These are phyloP conservation scores for Cercospora sp. DNA, from an alignment of 2,329 filamentous ascomycete species.

Conservation along the genomic window DNA sequence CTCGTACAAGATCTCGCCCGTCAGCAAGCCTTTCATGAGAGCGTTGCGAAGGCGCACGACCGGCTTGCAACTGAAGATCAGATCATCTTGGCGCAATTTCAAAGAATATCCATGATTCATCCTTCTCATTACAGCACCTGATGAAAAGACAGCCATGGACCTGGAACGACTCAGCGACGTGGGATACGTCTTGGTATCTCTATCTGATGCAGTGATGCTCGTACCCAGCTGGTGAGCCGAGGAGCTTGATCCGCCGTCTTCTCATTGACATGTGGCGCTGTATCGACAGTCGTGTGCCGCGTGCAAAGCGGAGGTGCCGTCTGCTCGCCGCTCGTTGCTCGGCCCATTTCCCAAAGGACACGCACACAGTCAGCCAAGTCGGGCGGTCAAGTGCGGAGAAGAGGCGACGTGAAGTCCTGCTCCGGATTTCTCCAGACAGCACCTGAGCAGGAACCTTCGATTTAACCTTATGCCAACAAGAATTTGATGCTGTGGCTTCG, in stretches of 20 bases:
- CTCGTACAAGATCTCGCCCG: background rate
- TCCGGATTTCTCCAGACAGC: conserved; percentile 1
- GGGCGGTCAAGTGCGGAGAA: conserved; percentile 7
- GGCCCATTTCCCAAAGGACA: conserved; percentile 1
- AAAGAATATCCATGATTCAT: background rate
- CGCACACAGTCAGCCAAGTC: background rate
- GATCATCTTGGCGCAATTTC: background rate
- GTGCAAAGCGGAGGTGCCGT: conserved; percentile 6
- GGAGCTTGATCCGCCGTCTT: background rate
- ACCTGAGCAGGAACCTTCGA: background rate
- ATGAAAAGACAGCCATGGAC: background rate
- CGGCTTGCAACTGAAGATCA: background rate
- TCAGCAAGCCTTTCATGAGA: background rate
- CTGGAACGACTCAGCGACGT: background rate
- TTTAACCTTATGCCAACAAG: conserved; percentile 5
- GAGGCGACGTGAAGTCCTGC: background rate
- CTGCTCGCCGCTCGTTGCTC: conserved; percentile 5
- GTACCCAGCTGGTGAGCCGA: background rate
- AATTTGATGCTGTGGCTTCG: conserved; percentile 4
- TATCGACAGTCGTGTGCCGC: background rate
- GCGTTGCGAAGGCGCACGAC: background rate
- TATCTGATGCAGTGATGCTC: background rate
- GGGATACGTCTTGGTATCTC: background rate
- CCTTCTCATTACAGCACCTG: background rate
- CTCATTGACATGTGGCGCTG: background rate